Evolutionary conservation across 106 monocot species (phyloP).

Genomic region (Hemerocallis citrina): DNA sequence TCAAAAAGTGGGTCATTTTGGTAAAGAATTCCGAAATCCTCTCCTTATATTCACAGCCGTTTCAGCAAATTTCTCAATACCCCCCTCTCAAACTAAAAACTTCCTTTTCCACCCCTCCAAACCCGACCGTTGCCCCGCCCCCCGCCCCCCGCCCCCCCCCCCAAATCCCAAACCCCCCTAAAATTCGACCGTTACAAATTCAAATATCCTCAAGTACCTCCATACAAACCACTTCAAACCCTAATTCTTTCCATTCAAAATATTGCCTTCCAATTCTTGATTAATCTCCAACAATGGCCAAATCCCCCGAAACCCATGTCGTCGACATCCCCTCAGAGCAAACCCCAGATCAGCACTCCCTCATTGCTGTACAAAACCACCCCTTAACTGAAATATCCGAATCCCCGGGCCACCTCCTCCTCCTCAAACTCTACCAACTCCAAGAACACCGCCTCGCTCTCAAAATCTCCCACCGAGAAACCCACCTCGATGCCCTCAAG

Average conservation of each 20-base stretch:
- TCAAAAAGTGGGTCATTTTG: too few relatives aligned
- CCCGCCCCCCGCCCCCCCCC: too few relatives aligned
- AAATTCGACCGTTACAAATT: neutral
- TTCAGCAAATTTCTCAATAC: neutral
- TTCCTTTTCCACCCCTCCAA: neutral
- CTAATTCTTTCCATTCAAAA: neutral
- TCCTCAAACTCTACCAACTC: constrained; percentile 83
- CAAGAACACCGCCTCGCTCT: constrained; percentile 48
- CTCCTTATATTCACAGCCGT: too few relatives aligned
- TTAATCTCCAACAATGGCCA: neutral
- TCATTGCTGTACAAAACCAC: constrained; percentile 24
- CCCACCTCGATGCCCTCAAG: constrained; percentile 36
- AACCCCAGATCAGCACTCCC: neutral
- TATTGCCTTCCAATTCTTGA: neutral
- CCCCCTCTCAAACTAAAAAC: too few relatives aligned
- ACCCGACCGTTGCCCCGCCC: neutral
- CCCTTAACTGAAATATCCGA: constrained; percentile 69
- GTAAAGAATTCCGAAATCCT: too few relatives aligned
- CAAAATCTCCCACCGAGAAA: constrained; percentile 30
- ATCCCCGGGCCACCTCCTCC: constrained; percentile 86
- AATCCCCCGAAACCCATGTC: constrained; percentile 9
- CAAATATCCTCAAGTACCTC: constrained; percentile 1
- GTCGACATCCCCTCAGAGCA: constrained; percentile 23
- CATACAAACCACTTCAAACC: neutral
- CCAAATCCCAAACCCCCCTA: neutral